Conservation (phyloP, 202 grass and related monocot species). For the Zizania palustris region DNA sequence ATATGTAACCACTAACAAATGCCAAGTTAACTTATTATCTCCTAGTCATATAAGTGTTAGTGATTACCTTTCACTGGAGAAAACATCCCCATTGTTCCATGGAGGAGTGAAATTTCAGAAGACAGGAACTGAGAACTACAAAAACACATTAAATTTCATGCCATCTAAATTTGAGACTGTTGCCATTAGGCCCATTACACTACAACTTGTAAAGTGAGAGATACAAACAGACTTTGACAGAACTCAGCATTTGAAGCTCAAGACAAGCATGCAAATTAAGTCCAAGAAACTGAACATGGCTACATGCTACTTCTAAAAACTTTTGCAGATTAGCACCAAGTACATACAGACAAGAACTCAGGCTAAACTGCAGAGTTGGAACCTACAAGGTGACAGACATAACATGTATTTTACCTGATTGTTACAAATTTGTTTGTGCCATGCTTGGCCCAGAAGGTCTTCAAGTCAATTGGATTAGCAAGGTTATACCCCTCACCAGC, state of each 20-base stretch:
- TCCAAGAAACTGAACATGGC: constrained; percentile 41
- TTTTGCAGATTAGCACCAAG: constrained; percentile 43
- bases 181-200: constrained; percentile 41
- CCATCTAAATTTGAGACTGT: constrained; percentile 55
- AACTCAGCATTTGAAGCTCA: constrained; percentile 31
- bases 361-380: constrained; percentile 25
- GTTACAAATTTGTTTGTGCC: constrained; percentile 84
- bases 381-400: constrained; percentile 38
- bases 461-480: constrained; percentile 77
- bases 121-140: background rate
- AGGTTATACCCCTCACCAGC: constrained; percentile 83
- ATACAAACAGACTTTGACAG: constrained; percentile 34
- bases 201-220: constrained; percentile 53
- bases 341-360: constrained; percentile 44
- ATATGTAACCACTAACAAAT: background rate
- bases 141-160: constrained; percentile 41
- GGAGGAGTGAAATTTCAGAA: constrained; percentile 8
- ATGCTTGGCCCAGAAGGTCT: constrained; percentile 81
- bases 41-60: background rate
- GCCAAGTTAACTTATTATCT: constrained; percentile 8
- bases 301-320: constrained; percentile 53
- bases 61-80: background rate
- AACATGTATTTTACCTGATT: constrained; percentile 57
- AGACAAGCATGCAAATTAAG: constrained; percentile 46
- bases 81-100: constrained; percentile 20